Conservation (phyloP, 2,329 filamentous ascomycete genomes). For the Dactylonectria estremocensis region DNA sequence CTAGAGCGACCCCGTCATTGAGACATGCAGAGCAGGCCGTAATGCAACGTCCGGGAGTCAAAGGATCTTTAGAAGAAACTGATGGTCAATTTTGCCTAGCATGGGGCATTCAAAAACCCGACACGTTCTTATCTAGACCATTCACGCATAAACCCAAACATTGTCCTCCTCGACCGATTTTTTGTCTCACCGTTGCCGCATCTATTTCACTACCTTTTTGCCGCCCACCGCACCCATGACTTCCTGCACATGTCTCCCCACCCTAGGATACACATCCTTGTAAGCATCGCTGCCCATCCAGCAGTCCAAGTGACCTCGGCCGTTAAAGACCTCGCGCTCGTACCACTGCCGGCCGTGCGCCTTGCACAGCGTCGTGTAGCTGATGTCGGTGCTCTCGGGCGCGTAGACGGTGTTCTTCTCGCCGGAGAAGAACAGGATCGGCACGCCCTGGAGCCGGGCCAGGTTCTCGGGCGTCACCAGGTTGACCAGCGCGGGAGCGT, state of each 20-base stretch:
- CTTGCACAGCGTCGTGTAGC: constrained; percentile 41
- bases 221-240: neutral
- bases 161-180: no score
- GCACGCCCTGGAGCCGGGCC: constrained; percentile 64
- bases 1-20: no score
- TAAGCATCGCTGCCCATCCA: constrained; percentile 45
- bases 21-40: no score
- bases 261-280: constrained; percentile 42
- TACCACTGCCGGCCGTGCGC: constrained; percentile 43
- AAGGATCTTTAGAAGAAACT: no score
- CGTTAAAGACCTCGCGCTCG: constrained; percentile 44
- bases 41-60: no score
- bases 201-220: neutral
- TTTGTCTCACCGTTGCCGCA: no score
- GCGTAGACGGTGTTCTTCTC: constrained; percentile 40
- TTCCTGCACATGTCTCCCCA: constrained; percentile 30
- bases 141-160: no score
- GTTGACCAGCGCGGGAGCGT: constrained; percentile 62
- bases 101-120: no score
- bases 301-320: constrained; percentile 45
- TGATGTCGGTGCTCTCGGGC: constrained; percentile 44
- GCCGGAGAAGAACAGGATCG: constrained; percentile 58
- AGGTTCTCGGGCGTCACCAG: constrained; percentile 68
- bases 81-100: no score
- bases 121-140: no score